These are phyloP conservation scores for Ceratobasidium theobromae DNA, from an alignment of 1,284 basidiomycete species.

Conservation along the genomic window DNA sequence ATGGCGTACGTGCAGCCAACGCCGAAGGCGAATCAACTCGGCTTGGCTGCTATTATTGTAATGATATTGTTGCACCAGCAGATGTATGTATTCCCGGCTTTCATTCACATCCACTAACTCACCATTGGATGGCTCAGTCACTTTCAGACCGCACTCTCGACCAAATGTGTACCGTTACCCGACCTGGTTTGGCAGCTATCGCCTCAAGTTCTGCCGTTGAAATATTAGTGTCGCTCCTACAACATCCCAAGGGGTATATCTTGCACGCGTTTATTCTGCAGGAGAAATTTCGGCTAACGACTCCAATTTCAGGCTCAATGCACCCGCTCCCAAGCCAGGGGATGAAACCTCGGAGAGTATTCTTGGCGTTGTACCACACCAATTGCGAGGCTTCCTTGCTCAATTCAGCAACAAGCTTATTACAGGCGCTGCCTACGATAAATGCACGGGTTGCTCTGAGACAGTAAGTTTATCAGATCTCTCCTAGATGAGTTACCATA, in stretches of 20 bases:
- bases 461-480: constrained; percentile 51
- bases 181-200: constrained; percentile 93
- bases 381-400: constrained; percentile 85
- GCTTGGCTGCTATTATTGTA: constrained; percentile 97
- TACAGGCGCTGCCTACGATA: constrained; percentile 81
- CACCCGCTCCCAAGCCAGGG: constrained; percentile 61
- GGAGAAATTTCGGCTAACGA: not conserved
- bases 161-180: constrained; percentile 98
- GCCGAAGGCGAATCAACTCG: constrained; percentile 43
- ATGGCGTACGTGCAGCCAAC: constrained; percentile 65
- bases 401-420: constrained; percentile 85
- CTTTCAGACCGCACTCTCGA: constrained; percentile 93
- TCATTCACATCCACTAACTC: not conserved
- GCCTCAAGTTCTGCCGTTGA: constrained; percentile 92
- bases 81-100: constrained; percentile 61
- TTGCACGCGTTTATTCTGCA: not conserved
- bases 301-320: constrained; percentile 53
- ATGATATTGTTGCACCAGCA: constrained; percentile 94
- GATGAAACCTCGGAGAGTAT: constrained; percentile 51
- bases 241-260: constrained; percentile 83
- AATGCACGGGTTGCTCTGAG: constrained; percentile 89
- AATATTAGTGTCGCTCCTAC: constrained; percentile 82
- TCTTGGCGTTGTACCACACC: constrained; percentile 89
- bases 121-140: constrained; percentile 55
- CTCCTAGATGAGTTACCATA: not conserved